Evolutionary conservation across 225 moss, liverwort and hornwort genomes (phyloP), one percentile per base, ranked within the genome.

Genomic region (Neckera pumila): DNA sequence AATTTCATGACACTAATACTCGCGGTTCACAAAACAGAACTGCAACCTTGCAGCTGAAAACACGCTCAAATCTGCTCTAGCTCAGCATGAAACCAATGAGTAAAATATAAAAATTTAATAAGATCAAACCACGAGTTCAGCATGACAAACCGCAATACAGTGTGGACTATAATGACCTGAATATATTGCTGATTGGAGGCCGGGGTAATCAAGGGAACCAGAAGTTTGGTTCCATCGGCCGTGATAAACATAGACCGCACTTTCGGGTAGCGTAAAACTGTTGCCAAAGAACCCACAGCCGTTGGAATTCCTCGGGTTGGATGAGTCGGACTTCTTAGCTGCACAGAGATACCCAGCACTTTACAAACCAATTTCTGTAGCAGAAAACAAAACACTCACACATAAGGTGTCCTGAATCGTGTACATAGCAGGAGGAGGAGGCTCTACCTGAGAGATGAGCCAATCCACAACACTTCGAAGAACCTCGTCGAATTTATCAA

Each of bases 271-370:
- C 97, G 94, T 86, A 99, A 87, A 36, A 99, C 91, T 58, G 96
- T 95, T 63, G 98, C 98, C 91, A 99, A 92, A 61, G 96, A 94
- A 86, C 96, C 96, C 40, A 97, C 97, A 80, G 98, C 97, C 65
- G 93, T 97, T 27, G 97, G 95, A 58, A 92, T 93, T 84, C 94
- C 95, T 86, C 94, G 95, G 61, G 88, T 91, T 81, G 94, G 91
- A 93, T 97, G 97, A 81, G 96, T 84, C 30, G 98, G 97, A 72
- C 83, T 85, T 90, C 91, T 93, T 80, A 99, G 88, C 97, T 98
- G 94, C 79, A 86, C 62, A 82, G 36, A 89, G 56, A 79, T 63
- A 66, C 51, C 53, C 79, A 88, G 56, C 49, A 77, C 54, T 73
- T 80, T 62, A 86, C 69, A 47, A 51, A 72, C 63, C 43, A 27